Evolutionary conservation across 2,329 filamentous ascomycete species (phyloP), one percentile per base, ranked within the genome.

Genomic region (Paracamarosporium sp.): DNA sequence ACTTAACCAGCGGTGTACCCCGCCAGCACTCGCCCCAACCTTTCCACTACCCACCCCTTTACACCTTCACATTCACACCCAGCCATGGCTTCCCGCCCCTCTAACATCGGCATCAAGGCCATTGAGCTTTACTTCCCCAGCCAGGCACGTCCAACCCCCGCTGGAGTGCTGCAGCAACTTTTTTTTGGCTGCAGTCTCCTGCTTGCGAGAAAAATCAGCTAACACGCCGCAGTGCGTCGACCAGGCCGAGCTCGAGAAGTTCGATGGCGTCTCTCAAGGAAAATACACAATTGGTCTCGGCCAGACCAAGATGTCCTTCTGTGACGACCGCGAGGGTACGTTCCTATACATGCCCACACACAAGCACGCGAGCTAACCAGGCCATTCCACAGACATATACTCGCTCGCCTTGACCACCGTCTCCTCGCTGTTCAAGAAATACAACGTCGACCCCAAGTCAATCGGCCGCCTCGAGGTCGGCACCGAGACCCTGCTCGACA

Each of bases 251-350:
- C 80, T 83, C 59, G 81, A 83, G 72, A 82, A 82, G 74, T 83
- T 83, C 76, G 81, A 83, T 80, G 81, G 81, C 74, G 81, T 83
- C 59, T 76, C 75, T 57, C 67, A 73, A 59, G 81, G 81, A 68
- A 83, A 83, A 68, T 83, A 83, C 76, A 83, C 81, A 51, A 83
- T 83, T 75, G 81, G 81, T 59, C 80, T 83, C 59, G 81, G 81
- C 67, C 81, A 83, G 77, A 83, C 81, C 63, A 82, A 80, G 72
- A 83, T 83, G 81, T 81, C 80, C 76, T 83, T 83, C 75, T 83
- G 81, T 72, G 81, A 83, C 72, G 81, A 83, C 71, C 77, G 81
- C 59, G 81, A 83, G 76, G 80, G 80, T 81, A 63, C 65, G 67
- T 66, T n/a, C 58, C 33, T 20, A n/a, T 33, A 35, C 48, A n/a